Conservation (phyloP, 1,284 basidiomycete species). For the Ganoderma sp. region DNA sequence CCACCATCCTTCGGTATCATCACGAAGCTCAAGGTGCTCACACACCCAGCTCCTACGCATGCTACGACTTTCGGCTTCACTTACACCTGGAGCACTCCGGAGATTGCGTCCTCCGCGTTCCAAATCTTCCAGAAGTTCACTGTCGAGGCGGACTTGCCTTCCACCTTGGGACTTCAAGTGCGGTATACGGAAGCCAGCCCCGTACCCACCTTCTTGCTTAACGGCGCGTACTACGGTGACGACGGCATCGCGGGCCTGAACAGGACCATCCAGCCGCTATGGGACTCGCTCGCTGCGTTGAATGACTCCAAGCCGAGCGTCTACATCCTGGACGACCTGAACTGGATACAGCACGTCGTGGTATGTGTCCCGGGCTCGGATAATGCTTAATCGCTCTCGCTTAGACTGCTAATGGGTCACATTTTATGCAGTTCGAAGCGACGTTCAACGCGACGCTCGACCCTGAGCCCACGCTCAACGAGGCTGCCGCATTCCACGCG, state of each 20-base stretch:
- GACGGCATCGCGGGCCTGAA: constrained; percentile 6
- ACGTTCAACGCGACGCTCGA: background rate
- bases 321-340: constrained; percentile 3
- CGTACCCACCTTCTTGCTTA: constrained; percentile 1
- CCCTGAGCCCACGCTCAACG: background rate
- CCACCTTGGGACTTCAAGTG: background rate
- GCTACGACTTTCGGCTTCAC: constrained; percentile 6
- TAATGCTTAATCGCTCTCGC: no score
- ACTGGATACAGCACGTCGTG: constrained; percentile 9
- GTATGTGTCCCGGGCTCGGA: background rate
- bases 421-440: constrained; percentile 1
- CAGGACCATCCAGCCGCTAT: constrained; percentile 7
- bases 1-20: constrained; percentile 7
- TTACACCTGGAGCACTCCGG: constrained; percentile 7
- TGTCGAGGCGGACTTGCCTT: background rate
- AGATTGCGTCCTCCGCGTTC: constrained; percentile 4
- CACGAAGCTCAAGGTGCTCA: constrained; percentile 6
- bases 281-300: background rate
- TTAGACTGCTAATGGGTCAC: background rate
- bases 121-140: constrained; percentile 2
- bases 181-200: constrained; percentile 1
- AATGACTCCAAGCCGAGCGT: constrained; percentile 7
- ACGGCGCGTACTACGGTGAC: constrained; percentile 7
- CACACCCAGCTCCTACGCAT: constrained; percentile 1
- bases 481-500: background rate